These are phyloP conservation scores for Mycena metata DNA, from an alignment of 768 basidiomycete genomes.

Conservation along the genomic window DNA sequence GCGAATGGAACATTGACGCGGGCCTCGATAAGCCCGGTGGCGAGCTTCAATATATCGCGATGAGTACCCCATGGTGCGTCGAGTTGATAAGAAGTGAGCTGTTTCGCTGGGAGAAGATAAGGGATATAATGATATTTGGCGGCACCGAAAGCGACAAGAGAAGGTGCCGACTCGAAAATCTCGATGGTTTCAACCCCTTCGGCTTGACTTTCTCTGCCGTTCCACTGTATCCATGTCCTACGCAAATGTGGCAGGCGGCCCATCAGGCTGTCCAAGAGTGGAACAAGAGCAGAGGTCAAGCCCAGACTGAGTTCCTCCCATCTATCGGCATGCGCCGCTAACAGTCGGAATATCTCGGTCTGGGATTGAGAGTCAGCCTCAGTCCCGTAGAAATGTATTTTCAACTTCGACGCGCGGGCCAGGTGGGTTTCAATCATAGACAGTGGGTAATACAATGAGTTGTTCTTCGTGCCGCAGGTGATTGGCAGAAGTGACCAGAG, in stretches of 20 bases:
- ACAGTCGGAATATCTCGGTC: background rate
- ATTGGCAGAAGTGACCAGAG: background rate
- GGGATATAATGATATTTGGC: background rate
- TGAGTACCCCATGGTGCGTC: background rate
- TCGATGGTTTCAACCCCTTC: background rate
- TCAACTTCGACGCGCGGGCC: background rate
- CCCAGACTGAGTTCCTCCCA: too few relatives aligned
- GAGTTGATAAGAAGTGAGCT: background rate
- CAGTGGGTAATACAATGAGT: background rate
- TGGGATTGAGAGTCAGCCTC: background rate
- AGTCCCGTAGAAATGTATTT: background rate
- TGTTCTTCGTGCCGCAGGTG: too few relatives aligned
- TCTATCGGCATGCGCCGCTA: too few relatives aligned
- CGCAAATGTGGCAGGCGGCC: background rate
- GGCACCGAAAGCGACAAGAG: background rate
- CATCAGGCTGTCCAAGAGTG: too few relatives aligned
- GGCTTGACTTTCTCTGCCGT: background rate
- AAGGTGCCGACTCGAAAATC: background rate
- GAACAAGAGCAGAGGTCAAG: too few relatives aligned
- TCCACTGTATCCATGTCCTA: background rate
- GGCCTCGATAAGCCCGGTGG: slow-evolving; percentile 1
- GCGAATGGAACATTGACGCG: background rate
- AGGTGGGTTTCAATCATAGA: background rate
- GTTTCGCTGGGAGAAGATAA: background rate
- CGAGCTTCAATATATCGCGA: background rate